Evolutionary conservation across 768 basidiomycete species (phyloP), one percentile per base, ranked within the genome.

Genomic region (Podaxis carcinomalis): DNA sequence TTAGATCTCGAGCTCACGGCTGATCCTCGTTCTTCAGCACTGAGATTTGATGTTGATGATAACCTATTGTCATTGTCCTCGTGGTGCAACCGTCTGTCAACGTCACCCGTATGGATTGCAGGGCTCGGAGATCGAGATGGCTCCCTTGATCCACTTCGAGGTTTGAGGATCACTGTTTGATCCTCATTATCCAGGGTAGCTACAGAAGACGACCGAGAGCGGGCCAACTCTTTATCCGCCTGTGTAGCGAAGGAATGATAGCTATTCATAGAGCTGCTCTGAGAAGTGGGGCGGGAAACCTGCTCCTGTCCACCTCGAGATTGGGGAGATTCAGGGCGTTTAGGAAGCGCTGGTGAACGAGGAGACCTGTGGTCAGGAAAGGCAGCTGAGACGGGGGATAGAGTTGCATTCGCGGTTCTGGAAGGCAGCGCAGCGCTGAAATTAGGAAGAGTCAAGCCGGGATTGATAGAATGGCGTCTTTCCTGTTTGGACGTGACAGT

Each of bases 391-490:
- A 70, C 70, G 25, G 74, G 74, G 3, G 73, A 74, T 35, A 72
- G 65, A 9, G 71, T 67, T 44, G 74, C 65, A 16, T 72, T 67
- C 21, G 68, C 60, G 23, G 66, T 63, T 50, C 67, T 58, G 27
- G 67, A 52, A 49, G 66, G 63, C 25, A 64, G 56, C 44, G 67
- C 59, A 9, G 68, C 51, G 49, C 68, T 73, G 61, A 76, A 72
- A 62, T 74, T 68, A 35, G 74, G 68, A 58, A 80, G 66, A 4
- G 70, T 63, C 23, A 80, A 67, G 47, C 74, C 79, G 5, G 80
- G 80, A 64, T 82, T 81, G 53, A 82, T 82, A 37, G 82, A 81
- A 50, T 78, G 77, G 42, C 80, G 77, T 66, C 77, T 80, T 39
- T 80, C 77, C 39, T 72, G 72, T 21, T 73, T 70, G 5, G 78